Base-by-base conservation (phyloP, 2,329 filamentous ascomycete species). In the Ceratocystis eucalypticola region DNA sequence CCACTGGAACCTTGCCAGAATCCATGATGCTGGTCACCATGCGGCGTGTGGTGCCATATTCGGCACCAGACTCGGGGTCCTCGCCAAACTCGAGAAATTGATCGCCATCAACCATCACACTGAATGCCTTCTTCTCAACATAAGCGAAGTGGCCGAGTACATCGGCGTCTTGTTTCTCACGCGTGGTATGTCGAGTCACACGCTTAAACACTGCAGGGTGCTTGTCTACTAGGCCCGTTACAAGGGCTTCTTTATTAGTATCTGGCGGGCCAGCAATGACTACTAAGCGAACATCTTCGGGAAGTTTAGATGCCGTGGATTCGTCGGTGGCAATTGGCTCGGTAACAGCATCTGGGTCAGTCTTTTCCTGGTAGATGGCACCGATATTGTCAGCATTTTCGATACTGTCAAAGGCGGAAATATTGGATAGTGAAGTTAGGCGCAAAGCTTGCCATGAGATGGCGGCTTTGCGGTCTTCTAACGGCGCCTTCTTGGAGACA, bases 381-480 rank as follows among this genome's bases (percentile, higher is more conserved):
- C 80, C 80, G 41, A 87, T 80, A 68, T 90, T 89, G 73, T 88
- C 88, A 50, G 88, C 86, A 70, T 91, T 87, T 66, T 96, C 91
- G 61, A 96, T 88, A 74, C 88, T 90, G 75, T 97, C 92, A 74
- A 97, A 94, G 22, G 85, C 78, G 57, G 84, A 82, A 70, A 97
- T 81, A 71, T 88, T 88, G 66, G 81, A 85, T 70, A 84, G 85
- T 66, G 88, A 86, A 8, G 91, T 88, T 69, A 96, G 83, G 64
- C 94, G 85, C 69, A 99, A 78, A 4, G 91, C 89, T 70, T 92
- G 84, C 94, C 94, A 99, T 66, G 86, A 88, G 75, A 95, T 93
- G 77, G 91, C 96, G 22, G 87, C 85, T 74, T 95, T 96, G 66
- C 86, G 82, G 69, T 89, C 88, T 6, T 85, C 74, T 22, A 84